Evolutionary conservation across 495 filamentous ascomycete species (phyloP).

Genomic region (Penicillium lagena): DNA sequence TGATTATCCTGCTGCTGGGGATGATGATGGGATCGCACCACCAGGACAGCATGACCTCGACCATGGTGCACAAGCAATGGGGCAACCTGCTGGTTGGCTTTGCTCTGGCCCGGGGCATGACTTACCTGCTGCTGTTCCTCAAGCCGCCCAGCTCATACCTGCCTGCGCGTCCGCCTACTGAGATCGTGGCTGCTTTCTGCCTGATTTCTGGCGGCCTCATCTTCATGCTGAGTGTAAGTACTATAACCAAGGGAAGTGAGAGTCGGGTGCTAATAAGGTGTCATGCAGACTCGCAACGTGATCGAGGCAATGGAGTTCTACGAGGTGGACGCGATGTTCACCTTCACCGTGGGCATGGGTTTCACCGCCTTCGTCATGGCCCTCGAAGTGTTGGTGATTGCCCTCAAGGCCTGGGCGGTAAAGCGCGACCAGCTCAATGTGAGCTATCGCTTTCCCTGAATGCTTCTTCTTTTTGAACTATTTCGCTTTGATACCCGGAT

Average conservation of each 20-base stretch:
- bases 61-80: slow-evolving; percentile 95
- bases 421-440: slow-evolving; percentile 46
- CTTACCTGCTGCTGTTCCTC: slow-evolving; percentile 74
- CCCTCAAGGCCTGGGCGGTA: slow-evolving; percentile 87
- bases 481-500: slow-evolving; percentile 17
- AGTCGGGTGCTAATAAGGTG: neutral
- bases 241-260: neutral
- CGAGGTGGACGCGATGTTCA: slow-evolving; percentile 76
- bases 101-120: slow-evolving; percentile 68
- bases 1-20: slow-evolving; percentile 80
- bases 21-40: slow-evolving; percentile 95
- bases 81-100: slow-evolving; percentile 79
- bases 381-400: slow-evolving; percentile 67
- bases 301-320: slow-evolving; percentile 71
- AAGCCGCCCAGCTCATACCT: slow-evolving; percentile 77
- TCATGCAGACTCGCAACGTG: neutral
- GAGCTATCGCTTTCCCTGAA: slow-evolving; percentile 17
- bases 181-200: slow-evolving; percentile 80
- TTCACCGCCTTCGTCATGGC: slow-evolving; percentile 79
- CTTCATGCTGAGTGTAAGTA: slow-evolving; percentile 86
- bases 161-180: slow-evolving; percentile 87
- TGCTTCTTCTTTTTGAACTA: neutral
- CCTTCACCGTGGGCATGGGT: slow-evolving; percentile 86
- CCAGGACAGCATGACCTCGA: slow-evolving; percentile 75
- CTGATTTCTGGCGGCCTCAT: slow-evolving; percentile 80